Evolutionary conservation across 2,329 filamentous ascomycete species (phyloP), one percentile per base, ranked within the genome.

Genomic region (Pseudopithomyces maydicus): DNA sequence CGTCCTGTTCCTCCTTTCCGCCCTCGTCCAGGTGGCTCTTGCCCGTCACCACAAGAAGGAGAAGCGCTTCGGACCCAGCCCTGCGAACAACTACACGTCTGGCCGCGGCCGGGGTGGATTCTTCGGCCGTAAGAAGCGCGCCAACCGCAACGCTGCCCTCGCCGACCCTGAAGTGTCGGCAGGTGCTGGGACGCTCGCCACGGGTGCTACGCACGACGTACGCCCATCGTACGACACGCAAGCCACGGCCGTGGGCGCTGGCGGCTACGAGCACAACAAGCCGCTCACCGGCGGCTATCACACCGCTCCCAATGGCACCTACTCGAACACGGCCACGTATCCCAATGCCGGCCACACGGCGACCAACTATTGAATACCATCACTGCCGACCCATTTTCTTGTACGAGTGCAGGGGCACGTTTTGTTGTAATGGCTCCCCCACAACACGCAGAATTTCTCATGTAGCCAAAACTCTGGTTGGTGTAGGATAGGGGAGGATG

Each of bases 1-100:
- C 47, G 75, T 90, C 78, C 87, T 94, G 77, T 95, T 94, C 82
- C 71, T 91, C 67, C 70, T 91, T 69, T 91, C 90, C 48, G 86
- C 90, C 51, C 72, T 88, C 56, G 81, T 90, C 61, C 90, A 94
- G 69, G 62, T 91, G 49, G 80, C 83, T 48, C 84, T 94, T 44
- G 84, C 85, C 66, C 86, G 88, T 58, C 82, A 90, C 75, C 89
- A 90, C 80, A 86, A 87, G 78, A 88, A 87, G 68, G 88, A 91
- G 78, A 90, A 90, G 80, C 85, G 85, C 52, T 90, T 84, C 72
- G 88, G 89, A 14, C 88, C 87, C 35, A 80, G 81, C 47, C 87
- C 88, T 20, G 74, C 78, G 61, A 90, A 89, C 79, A 81, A 85
- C 76, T 92, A 92, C 79, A 90, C 88, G 29, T 80, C 80, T 39